Base-by-base conservation (phyloP, 345 rosid species). In the Hibiscus tridactylites region DNA sequence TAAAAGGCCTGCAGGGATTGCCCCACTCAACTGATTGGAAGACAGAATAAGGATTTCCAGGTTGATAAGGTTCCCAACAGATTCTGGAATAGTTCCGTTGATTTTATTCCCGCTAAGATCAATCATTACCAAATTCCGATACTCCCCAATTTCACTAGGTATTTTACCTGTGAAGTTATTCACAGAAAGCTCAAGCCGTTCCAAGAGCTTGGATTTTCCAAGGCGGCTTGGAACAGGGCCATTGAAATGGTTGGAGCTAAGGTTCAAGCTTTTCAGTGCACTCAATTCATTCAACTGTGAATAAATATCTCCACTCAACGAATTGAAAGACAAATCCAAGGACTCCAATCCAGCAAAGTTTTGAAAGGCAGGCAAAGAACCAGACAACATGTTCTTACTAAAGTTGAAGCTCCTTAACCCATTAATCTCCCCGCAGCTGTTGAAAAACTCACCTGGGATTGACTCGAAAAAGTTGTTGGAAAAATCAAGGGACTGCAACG, bases 261-360 rank as follows among this genome's bases (percentile, higher is more conserved):
- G 93, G 72, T 74, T 75, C 80, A 89, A 82, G 10, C 61, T 81
- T 75, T 44, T 79, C 64, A 93, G 85, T n/a, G 73, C 73, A 79
- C 58, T 78, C 58, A 93, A 73, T 17, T 59, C 82, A 76, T 85
- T 83, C 24, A 93, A 82, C 70, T 87, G 81, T 2, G 56, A 74
- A 68, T 56, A 60, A 52, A 87, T 70, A 35, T 15, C 47, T 54
- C 91, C 91, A 62, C 1, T 29, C 73, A 88, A 39, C 3, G 0
- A 0, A 83, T 93, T 91, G 76, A 61, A 13, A 74, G 98, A 83
- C 65, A 91, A 74, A 79, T 93, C 96, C 71, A 93, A 77, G 63
- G 10, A 60, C 65, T 86, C 85, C 60, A 91, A 81, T 66, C 81
- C 87, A 61, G 29, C 53, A 74, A 91, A 91, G 16, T 79, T 79